Evolutionary conservation across 495 filamentous ascomycete genomes (phyloP).

Genomic region (Cryomyces antarcticus): DNA sequence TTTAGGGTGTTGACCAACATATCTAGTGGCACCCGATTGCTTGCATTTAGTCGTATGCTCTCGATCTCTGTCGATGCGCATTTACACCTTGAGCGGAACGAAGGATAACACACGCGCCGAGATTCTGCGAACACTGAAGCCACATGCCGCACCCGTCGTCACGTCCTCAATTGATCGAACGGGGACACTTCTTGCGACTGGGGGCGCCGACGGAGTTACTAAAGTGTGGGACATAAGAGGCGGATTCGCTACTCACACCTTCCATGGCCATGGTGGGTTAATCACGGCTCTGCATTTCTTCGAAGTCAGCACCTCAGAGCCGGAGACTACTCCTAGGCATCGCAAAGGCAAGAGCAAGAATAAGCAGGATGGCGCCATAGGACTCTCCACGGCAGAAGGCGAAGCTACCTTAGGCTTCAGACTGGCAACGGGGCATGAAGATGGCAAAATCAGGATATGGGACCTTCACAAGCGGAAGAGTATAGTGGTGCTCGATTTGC

Average conservation of each 20-base stretch:
- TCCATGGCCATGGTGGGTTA: constrained; percentile 76
- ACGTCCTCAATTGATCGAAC: constrained; percentile 66
- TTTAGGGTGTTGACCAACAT: neutral
- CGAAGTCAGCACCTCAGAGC: constrained; percentile 32
- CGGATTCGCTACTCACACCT: constrained; percentile 84
- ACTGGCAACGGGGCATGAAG: constrained; percentile 78
- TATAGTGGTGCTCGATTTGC: constrained; percentile 62
- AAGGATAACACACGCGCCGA: constrained; percentile 21
- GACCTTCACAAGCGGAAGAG: constrained; percentile 68
- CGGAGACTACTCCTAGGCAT: constrained; percentile 18
- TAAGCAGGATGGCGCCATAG: constrained; percentile 23
- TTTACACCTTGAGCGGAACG: constrained; percentile 50
- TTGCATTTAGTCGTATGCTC: constrained; percentile 83
- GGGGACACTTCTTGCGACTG: constrained; percentile 77
- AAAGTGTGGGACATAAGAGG: constrained; percentile 94
- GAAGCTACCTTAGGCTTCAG: constrained; percentile 37
- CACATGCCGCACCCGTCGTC: constrained; percentile 76
- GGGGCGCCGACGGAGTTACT: constrained; percentile 73
- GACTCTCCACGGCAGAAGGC: constrained; percentile 20
- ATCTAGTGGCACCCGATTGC: constrained; percentile 60
- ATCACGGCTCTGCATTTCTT: constrained; percentile 88
- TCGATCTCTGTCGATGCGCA: constrained; percentile 80
- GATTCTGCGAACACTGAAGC: constrained; percentile 56
- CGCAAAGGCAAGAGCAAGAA: constrained; percentile 28
- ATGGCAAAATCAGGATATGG: constrained; percentile 81